Percentiles rank a stretch among this genome's conserved stretches.
These are phyloP conservation scores for Phyllachora maydis DNA, from an alignment of 2,329 filamentous ascomycete species.

Conservation along the genomic window DNA sequence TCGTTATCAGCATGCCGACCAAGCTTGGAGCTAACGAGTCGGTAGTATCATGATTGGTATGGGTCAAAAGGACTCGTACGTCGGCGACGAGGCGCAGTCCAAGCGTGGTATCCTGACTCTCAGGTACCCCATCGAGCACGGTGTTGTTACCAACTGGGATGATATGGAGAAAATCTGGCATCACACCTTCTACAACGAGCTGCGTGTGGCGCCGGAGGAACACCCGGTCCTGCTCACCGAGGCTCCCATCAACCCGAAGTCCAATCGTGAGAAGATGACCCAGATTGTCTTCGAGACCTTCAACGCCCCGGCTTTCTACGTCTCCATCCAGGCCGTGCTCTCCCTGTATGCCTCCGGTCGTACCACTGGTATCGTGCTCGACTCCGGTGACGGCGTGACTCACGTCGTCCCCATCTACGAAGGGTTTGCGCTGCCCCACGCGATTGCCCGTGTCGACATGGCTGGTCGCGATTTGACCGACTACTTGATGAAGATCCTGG, in stretches of 20 bases:
- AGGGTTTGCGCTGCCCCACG: conserved; percentile 99
- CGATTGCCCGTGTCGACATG: conserved; percentile 99
- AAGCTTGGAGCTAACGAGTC: too few relatives aligned
- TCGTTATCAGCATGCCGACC: conserved; percentile 1
- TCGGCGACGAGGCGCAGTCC: conserved; percentile 99
- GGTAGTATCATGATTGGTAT: conserved; percentile 99
- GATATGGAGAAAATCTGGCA: conserved; percentile 99
- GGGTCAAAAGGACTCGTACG: conserved; percentile 99
- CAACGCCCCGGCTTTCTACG: conserved; percentile 99
- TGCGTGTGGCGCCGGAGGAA: conserved; percentile 99
- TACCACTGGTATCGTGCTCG: conserved; percentile 99
- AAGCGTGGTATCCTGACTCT: conserved; percentile 99
- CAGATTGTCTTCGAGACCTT: conserved; percentile 99
- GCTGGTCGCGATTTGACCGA: conserved; percentile 99
- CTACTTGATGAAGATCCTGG: conserved; percentile 99
- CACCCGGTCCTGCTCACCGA: conserved; percentile 98
- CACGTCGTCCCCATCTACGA: conserved; percentile 99
- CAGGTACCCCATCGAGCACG: conserved; percentile 99
- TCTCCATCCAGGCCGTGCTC: conserved; percentile 98
- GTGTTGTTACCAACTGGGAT: conserved; percentile 99
- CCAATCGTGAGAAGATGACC: conserved; percentile 99
- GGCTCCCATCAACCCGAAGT: conserved; percentile 99
- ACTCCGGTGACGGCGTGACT: conserved; percentile 99
- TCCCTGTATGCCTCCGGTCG: conserved; percentile 99
- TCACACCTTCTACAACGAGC: conserved; percentile 99